These are phyloP conservation scores for Athelia sp. DNA, from an alignment of 1,284 basidiomycete species.

Conservation along the genomic window DNA sequence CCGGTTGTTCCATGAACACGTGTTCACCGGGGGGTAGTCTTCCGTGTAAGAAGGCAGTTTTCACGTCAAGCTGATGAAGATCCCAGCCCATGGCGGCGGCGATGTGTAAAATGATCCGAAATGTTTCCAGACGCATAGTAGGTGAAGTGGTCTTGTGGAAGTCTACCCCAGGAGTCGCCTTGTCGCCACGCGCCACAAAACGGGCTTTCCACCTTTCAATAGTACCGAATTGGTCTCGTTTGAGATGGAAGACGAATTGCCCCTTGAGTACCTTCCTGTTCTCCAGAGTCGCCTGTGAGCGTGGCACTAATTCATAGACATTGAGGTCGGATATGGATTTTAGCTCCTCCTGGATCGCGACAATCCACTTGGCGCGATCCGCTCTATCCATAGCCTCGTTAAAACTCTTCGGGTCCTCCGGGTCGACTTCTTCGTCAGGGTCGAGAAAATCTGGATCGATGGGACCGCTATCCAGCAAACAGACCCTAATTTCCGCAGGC, in stretches of 20 bases:
- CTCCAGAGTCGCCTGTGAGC: slow-evolving; percentile 7
- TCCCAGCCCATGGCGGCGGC: slow-evolving; percentile 31
- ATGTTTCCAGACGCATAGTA: slow-evolving; percentile 29
- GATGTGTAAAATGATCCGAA: slow-evolving; percentile 30
- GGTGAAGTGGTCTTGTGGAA: slow-evolving; percentile 39
- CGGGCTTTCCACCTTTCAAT: slow-evolving; percentile 28
- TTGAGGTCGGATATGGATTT: slow-evolving; percentile 15
- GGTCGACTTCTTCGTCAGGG: neutral
- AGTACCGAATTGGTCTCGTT: slow-evolving; percentile 22
- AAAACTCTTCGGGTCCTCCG: slow-evolving; percentile 18
- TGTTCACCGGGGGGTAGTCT: slow-evolving; percentile 28
- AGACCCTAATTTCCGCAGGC: neutral
- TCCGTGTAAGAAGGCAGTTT: slow-evolving; percentile 41
- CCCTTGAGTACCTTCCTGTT: slow-evolving; percentile 18
- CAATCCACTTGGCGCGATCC: slow-evolving; percentile 17
- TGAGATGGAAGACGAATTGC: slow-evolving; percentile 24
- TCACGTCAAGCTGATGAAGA: slow-evolving; percentile 39
- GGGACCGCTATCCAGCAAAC: neutral
- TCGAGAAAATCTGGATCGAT: too few species aligned
- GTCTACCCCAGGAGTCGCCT: slow-evolving; percentile 32
- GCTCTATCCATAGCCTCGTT: slow-evolving; percentile 17
- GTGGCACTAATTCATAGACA: slow-evolving; percentile 24
- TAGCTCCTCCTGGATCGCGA: slow-evolving; percentile 18
- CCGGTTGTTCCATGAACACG: slow-evolving; percentile 33
- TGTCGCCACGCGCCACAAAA: slow-evolving; percentile 33